phyloP scores from a whole-genome alignment of 2,329 filamentous ascomycete genomes.

The Xylaria sp. region DNA sequence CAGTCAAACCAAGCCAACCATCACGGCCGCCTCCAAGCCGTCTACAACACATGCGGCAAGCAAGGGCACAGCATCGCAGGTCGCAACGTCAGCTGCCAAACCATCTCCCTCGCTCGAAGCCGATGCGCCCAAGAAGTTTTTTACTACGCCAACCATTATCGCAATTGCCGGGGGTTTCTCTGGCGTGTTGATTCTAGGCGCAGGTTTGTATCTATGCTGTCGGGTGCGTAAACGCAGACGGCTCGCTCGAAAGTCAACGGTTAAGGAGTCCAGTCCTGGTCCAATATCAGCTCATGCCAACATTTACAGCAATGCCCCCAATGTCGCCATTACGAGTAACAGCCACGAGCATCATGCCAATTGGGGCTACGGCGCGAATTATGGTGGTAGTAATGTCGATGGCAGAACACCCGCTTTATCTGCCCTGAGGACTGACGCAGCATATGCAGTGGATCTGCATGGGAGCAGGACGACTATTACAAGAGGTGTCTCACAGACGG shows the following conservation, averaged over 20 bases:
- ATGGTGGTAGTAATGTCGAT: slow-evolving; percentile 6
- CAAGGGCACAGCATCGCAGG: neutral
- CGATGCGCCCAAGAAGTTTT: neutral
- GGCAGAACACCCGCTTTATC: slow-evolving; percentile 24
- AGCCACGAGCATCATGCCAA: neutral
- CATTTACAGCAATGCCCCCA: neutral
- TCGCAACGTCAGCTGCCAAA: neutral
- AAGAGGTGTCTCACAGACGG: neutral
- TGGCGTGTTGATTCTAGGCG: slow-evolving; percentile 23
- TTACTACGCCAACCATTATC: slow-evolving; percentile 20
- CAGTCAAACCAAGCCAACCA: neutral
- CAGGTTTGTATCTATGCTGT: slow-evolving; percentile 22
- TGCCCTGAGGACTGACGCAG: slow-evolving; percentile 24
- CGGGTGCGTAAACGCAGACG: slow-evolving; percentile 24
- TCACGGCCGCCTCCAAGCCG: neutral
- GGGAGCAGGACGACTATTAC: slow-evolving; percentile 1
- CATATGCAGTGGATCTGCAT: slow-evolving; percentile 15
- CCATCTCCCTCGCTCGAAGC: slow-evolving; percentile 4
- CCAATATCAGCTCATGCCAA: slow-evolving; percentile 4
- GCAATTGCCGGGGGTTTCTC: slow-evolving; percentile 27
- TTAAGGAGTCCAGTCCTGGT: slow-evolving; percentile 4
- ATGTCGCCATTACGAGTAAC: neutral
- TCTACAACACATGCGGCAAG: neutral
- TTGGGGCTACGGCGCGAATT: neutral
- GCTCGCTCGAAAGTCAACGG: slow-evolving; percentile 11